Evolutionary conservation across 139 green algal genomes (phyloP), one percentile per base, ranked within the genome.

Genomic region (Tetradesmus obliquus): DNA sequence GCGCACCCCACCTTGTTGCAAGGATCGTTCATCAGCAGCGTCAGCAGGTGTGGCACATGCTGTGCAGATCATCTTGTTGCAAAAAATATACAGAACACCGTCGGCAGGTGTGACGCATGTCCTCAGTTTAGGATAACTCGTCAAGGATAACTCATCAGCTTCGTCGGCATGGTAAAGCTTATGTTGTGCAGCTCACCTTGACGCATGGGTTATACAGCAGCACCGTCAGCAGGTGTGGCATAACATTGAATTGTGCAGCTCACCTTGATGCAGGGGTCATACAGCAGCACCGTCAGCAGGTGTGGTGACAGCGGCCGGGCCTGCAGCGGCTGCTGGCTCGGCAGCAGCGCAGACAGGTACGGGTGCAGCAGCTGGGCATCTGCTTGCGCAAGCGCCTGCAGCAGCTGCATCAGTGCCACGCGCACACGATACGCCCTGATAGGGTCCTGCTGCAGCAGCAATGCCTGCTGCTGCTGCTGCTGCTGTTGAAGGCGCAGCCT

Each of bases 301-400:
- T 91, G 95, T 69, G 94, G 93, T 4, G 60, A 91, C 51, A 93
- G 85, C 4, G 94, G 94, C 66, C 86, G 80, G 7, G 89, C 69
- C 90, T 94, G 92, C 88, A 96, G 89, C 81, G 79, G 79, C 79
- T 82, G 71, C 82, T 82, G 94, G 88, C 57, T 82, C 13, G 96
- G 95, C 87, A 98, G 94, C 88, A 98, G 85, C 17, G 66, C 79
- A 3, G 89, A 84, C 96, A 95, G 96, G 88, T 95, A 92, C 9
- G 86, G 89, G 60, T 98, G 96, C 84, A 98, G 57, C 51, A 93
- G 94, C 55, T 91, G 92, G 0, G 96, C 82, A 81, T 97, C 94
- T 3, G 82, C 81, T 87, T 97, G 95, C 20, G 93, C 94, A 88
- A 97, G 91, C 10, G 88, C 79, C 92, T 97, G 94, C 71, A 97